These are phyloP conservation scores for Choiromyces venosus DNA, from an alignment of 495 filamentous ascomycete genomes.

Conservation along the genomic window DNA sequence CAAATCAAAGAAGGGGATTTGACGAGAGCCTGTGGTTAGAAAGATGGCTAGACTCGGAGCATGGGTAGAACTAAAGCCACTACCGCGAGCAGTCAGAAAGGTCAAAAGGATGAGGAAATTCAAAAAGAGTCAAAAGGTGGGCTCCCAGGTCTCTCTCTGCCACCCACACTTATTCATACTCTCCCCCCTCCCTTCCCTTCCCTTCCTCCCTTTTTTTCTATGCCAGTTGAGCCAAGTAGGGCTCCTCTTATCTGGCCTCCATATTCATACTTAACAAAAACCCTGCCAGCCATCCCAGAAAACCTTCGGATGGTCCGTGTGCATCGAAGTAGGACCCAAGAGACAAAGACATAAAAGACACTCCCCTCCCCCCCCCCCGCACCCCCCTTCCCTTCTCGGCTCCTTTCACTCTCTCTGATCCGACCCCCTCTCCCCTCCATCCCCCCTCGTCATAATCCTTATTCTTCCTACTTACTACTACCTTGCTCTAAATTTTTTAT, in stretches of 20 bases:
- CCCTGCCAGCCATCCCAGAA: slow-evolving; percentile 22
- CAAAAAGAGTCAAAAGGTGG: slow-evolving; percentile 17
- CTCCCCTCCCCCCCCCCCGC: slow-evolving; percentile 23
- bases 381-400: slow-evolving; percentile 37
- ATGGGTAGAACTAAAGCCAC: slow-evolving; percentile 31
- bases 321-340: slow-evolving; percentile 10
- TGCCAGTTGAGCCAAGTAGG: slow-evolving; percentile 13
- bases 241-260: slow-evolving; percentile 8
- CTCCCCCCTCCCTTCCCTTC: neutral
- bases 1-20: slow-evolving; percentile 33
- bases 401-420: slow-evolving; percentile 37
- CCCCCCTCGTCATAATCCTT: slow-evolving; percentile 29
- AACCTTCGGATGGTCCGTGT: slow-evolving; percentile 31
- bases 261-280: slow-evolving; percentile 17
- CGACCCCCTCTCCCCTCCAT: slow-evolving; percentile 23
- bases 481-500: slow-evolving; percentile 16
- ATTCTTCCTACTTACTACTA: slow-evolving; percentile 23
- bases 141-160: neutral
- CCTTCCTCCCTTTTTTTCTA: neutral
- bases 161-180: neutral
- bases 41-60: slow-evolving; percentile 28
- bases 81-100: slow-evolving; percentile 19
- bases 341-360: slow-evolving; percentile 34
- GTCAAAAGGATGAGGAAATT: slow-evolving; percentile 18
- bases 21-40: slow-evolving; percentile 28